A percentile compares a stretch with the other conserved stretches of the same genome.
Evolutionary conservation across 1,139 yeast species (phyloP).

Genomic region (Scheffersomyces stambukii): DNA sequence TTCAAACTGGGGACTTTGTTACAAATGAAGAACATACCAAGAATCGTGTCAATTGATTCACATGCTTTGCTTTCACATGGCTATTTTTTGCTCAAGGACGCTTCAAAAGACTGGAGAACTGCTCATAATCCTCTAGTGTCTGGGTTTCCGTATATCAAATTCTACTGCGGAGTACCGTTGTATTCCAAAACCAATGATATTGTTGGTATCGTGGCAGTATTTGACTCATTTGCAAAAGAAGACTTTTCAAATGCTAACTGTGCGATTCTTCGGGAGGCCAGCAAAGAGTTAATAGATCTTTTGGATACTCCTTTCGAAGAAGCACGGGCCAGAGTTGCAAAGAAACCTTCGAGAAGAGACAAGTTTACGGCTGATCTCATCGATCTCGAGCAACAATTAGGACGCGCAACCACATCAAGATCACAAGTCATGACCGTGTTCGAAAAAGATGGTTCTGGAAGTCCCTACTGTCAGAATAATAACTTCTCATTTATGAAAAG

Average conservation of each 20-base stretch:
- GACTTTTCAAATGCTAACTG: conserved; percentile 33
- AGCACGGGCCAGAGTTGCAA: conserved; percentile 6
- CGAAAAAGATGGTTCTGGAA: conserved; percentile 62
- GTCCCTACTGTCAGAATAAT: conserved; percentile 48
- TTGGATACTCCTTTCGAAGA: conserved; percentile 32
- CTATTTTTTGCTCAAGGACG: conserved; percentile 52
- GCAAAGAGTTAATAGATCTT: conserved; percentile 41
- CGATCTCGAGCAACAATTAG: conserved; percentile 33
- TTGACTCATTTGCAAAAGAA: conserved; percentile 45
- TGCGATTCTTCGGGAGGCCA: conserved; percentile 28
- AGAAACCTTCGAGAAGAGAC: conserved; percentile 3
- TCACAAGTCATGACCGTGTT: conserved; percentile 35
- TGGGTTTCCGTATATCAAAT: conserved; percentile 54
- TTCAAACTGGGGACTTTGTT: conserved; percentile 48
- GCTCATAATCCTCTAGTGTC: conserved; percentile 56
- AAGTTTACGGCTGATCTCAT: conserved; percentile 17
- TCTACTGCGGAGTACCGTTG: conserved; percentile 64
- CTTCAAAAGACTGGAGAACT: conserved; percentile 67
- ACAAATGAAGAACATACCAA: conserved; percentile 45
- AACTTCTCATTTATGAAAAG: conserved; percentile 36
- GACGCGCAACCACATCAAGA: conserved; percentile 50
- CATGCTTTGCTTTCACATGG: conserved; percentile 60
- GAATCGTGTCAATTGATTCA: conserved; percentile 58
- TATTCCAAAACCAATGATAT: conserved; percentile 29
- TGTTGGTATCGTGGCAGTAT: conserved; percentile 60